Base-by-base conservation (phyloP, 2,329 filamentous ascomycete genomes). In the Colletotrichum lindemuthianum region DNA sequence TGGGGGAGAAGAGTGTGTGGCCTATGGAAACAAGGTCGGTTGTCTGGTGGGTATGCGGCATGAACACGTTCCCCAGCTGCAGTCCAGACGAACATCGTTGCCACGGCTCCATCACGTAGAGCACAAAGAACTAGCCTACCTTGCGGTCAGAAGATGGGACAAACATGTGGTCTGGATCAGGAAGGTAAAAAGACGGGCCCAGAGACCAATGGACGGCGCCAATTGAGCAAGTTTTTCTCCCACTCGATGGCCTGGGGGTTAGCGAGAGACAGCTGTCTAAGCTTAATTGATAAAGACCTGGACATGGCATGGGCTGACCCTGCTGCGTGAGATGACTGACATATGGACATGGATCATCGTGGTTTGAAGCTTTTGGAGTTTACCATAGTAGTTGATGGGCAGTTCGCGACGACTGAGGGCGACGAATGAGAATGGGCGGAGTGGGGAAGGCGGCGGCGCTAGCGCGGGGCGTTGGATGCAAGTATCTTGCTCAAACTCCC, bases 221-320 rank as follows among this genome's bases (percentile, higher is more conserved):
- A 69, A 70, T 68, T 70, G 70, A 71, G 70, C 70, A 72, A 69
- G 68, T 68, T 68, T 57, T 37, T 56, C 52, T 52, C 24, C 13
- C 40, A n/a, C 52, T 45, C 40, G 47, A 37, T 43, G 11, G 52
- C 8, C 32, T 43, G 24, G 5, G 8, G 41, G 33, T 15, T 60
- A 43, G 52, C 45, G 24, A 44, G 24, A 24, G 16, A 50, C 34
- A 60, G 48, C 40, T 43, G 24, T 10, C 45, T 6, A 32, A 33
- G 55, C 32, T 36, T 24, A 39, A 45, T 32, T 41, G 15, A 5
- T 9, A 34, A 2, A 40, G 32, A 33, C 9, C 13, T 24, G 16
- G 12, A 15, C 24, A 12, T n/a, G 16, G 36, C 10, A 48, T 34
- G 9, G n/a, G 45, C 34, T 34, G 45, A 48, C 10, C 32, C 9